Conservation (phyloP, 2,329 filamentous ascomycete genomes). For the Trichoderma harzianum region DNA sequence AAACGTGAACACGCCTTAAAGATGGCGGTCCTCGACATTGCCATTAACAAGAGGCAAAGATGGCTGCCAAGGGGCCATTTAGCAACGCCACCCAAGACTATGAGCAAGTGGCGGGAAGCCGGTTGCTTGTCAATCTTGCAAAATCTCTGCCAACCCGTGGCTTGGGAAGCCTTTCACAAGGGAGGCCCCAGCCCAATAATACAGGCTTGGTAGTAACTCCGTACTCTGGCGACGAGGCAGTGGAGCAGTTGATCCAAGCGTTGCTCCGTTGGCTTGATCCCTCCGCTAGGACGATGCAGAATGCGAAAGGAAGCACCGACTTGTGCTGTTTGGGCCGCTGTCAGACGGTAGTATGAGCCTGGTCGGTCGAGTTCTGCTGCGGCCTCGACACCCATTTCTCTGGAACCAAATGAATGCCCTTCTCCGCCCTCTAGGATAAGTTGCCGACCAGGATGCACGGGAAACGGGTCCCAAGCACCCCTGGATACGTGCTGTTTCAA, state of each 20-base stretch:
- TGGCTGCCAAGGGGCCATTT: neutral
- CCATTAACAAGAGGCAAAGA: neutral
- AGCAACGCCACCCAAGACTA: neutral
- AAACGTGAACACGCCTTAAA: neutral
- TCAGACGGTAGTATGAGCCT: neutral
- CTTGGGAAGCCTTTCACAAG: neutral
- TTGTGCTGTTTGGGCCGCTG: neutral
- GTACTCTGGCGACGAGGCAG: neutral
- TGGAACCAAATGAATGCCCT: neutral
- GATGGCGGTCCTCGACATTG: neutral
- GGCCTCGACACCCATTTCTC: neutral
- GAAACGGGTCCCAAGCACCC: neutral
- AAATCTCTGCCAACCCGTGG: neutral
- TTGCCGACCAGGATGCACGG: neutral
- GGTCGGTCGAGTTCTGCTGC: neutral
- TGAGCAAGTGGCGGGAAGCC: neutral
- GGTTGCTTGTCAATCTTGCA: neutral
- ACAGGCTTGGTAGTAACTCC: neutral
- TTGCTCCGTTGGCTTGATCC: neutral
- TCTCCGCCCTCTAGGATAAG: neutral
- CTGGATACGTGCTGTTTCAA: conserved; percentile 14
- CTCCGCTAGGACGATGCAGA: neutral
- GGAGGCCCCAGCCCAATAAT: neutral
- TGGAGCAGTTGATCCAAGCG: neutral
- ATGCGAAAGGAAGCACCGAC: neutral